phyloP scores from a whole-genome alignment of 1,139 yeast genomes.

The Pichia sp. region DNA sequence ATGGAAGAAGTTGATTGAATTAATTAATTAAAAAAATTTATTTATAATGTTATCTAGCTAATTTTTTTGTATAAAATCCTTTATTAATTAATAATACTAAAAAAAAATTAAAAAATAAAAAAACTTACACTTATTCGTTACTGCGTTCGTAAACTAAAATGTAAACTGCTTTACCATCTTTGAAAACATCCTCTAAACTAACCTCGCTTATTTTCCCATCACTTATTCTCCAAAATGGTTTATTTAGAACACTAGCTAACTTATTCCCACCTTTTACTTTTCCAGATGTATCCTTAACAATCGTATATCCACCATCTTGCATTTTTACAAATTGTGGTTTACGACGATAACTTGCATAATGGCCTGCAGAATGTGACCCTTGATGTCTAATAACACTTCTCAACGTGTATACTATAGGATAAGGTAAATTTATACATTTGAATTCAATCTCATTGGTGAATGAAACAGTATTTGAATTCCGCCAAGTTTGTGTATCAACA shows the following conservation, averaged over 20 bases:
- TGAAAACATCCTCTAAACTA: conserved; percentile 51
- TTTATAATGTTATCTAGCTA: too few relatives aligned
- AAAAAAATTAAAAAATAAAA: too few relatives aligned
- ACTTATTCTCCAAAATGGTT: conserved; percentile 83
- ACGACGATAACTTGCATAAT: conserved; percentile 72
- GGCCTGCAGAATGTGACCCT: conserved; percentile 88
- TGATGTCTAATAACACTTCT: conserved; percentile 75
- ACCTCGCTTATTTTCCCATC: conserved; percentile 68
- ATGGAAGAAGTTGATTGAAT: conserved; percentile 98
- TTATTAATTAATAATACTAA: not conserved
- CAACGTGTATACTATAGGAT: conserved; percentile 40
- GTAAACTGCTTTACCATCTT: conserved; percentile 70
- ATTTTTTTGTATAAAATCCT: conserved; percentile 2
- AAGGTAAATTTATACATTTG: conserved; percentile 10
- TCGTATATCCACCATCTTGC: conserved; percentile 1
- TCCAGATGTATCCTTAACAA: not conserved
- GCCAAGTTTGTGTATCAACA: conserved; percentile 60
- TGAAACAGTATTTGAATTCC: conserved; percentile 70
- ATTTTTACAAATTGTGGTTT: conserved; percentile 58
- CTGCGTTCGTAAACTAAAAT: conserved; percentile 68
- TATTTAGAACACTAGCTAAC: conserved; percentile 46
- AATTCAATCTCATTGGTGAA: conserved; percentile 56
- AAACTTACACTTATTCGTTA: too few relatives aligned
- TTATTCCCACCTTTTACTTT: conserved; percentile 32
- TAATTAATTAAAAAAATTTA: not conserved